Evolutionary conservation across 1,284 basidiomycete species (phyloP).

Genomic region (Austropuccinia psidii): DNA sequence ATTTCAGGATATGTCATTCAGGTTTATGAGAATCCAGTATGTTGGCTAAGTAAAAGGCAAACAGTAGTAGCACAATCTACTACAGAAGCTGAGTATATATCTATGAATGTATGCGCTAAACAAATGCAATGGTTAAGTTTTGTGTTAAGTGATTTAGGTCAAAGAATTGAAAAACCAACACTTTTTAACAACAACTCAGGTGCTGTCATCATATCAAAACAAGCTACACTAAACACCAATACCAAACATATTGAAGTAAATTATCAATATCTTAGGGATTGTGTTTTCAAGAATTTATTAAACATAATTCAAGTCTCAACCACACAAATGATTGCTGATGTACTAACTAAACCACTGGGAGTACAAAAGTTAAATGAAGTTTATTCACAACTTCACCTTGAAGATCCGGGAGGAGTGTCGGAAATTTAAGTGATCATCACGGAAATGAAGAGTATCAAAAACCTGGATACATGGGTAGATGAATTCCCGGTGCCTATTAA

Average conservation of each 20-base stretch:
- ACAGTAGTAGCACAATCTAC: background rate
- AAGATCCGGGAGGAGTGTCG: too few species aligned
- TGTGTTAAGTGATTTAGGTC: background rate
- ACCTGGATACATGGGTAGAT: too few species aligned
- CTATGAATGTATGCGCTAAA: background rate
- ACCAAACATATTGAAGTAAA: slow-evolving; percentile 1
- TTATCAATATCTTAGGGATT: background rate
- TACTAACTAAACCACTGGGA: slow-evolving; percentile 1
- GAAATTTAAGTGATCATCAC: too few species aligned
- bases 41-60: slow-evolving; percentile 2
- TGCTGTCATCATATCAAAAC: background rate
- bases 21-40: slow-evolving; percentile 5
- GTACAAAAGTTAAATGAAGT: too few species aligned
- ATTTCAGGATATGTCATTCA: background rate
- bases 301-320: background rate
- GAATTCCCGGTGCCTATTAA: too few species aligned
- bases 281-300: background rate
- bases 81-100: background rate
- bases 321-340: background rate
- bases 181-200: background rate
- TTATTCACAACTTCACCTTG: too few species aligned
- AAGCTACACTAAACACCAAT: background rate
- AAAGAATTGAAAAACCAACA: background rate
- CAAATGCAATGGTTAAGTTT: slow-evolving; percentile 4
- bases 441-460: too few species aligned